Evolutionary conservation across 2,329 filamentous ascomycete genomes (phyloP), one percentile per base, ranked within the genome.

Genomic region (Simplicillium sp.): DNA sequence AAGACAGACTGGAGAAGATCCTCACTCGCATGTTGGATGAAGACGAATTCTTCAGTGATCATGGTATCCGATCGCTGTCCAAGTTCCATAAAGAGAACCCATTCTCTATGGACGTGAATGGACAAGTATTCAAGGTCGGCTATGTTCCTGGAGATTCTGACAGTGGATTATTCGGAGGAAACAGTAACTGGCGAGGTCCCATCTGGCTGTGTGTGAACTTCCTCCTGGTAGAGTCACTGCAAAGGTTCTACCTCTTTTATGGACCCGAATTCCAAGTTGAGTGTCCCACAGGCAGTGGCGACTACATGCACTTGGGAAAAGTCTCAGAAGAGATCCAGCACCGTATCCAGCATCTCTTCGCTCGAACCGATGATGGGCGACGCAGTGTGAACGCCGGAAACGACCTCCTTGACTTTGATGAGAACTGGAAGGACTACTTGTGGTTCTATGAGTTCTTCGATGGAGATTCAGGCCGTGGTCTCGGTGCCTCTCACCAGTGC

Each of bases 391-490:
- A 97, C 54, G 82, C 77, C 42, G 83, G 86, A 14, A 87, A 84
- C 50, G 82, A 96, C 52, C 75, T 82, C 49, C 79, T 96, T 28
- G 88, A 97, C 64, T 95, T 85, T 55, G 88, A 97, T 56, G 82
- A 86, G 17, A 71, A 95, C 61, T 97, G 90, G 90, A 90, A 84
- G 60, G 89, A 65, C 40, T 55, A 61, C 37, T 70, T 97, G 53
- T 96, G 87, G 86, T 97, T 94, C 72, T 84, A 94, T 58, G 90
- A 97, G 60, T 97, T 94, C 71, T 97, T 97, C 57, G 90, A 97
- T 56, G 90, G 88, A 32, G 89, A 97, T 58, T 82, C 73, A 38
- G 90, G 90, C 12, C 83, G 88, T 50, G 90, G 92, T 13, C 74
- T 97, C 1, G 90, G 90, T 43, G 87, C 90, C 31, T 90, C 82